Evolutionary conservation across 257 asterid genomes (phyloP).

Genomic region (Nicotiana otophora): DNA sequence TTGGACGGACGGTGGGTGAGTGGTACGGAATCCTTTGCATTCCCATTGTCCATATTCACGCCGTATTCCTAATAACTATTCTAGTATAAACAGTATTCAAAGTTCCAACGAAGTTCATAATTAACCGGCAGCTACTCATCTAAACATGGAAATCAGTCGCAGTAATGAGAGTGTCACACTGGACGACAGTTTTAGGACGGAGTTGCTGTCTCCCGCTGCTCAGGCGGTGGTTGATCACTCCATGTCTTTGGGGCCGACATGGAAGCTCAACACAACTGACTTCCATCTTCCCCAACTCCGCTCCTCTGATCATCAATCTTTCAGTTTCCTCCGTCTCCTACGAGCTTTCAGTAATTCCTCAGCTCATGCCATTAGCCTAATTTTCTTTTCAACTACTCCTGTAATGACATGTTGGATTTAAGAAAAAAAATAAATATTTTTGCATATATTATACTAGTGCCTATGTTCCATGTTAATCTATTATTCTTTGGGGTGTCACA

Average conservation of each 20-base stretch:
- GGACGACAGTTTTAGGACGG: constrained; percentile 6
- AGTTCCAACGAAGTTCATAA: not conserved
- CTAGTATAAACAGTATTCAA: not conserved
- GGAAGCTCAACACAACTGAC: not conserved
- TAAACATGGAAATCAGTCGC: not conserved
- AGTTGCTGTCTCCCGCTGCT: not conserved
- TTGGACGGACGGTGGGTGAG: not conserved
- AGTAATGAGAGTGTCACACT: not conserved
- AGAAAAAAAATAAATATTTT: no score
- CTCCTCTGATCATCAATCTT: constrained; percentile 1
- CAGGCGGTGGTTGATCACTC: not conserved
- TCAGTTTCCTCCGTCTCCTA: not conserved
- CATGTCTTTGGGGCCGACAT: not conserved
- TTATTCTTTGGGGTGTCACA: not conserved
- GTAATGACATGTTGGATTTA: no score
- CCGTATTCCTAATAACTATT: not conserved
- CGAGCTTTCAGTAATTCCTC: not conserved
- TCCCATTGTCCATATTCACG: not conserved
- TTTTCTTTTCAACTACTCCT: no score
- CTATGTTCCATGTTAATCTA: no score
- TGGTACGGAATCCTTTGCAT: not conserved
- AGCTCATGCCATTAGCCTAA: no score
- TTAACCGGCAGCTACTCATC: not conserved
- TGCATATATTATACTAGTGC: no score
- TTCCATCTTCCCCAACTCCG: not conserved